Base-by-base conservation (phyloP, 768 basidiomycete genomes). In the Suillus tomentosus region DNA sequence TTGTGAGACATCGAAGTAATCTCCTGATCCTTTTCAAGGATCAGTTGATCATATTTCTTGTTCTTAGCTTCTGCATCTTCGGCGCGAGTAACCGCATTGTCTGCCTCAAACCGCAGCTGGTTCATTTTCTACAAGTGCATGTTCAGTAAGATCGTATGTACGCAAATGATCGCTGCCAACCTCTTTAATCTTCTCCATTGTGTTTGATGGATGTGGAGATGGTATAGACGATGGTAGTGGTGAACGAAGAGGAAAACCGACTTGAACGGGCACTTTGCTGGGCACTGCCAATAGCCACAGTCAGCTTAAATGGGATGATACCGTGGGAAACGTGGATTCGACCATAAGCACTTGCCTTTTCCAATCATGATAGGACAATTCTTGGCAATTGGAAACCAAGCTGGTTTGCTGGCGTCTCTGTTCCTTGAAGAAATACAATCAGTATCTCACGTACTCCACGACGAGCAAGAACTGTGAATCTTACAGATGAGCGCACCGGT, bases 21-120 rank as follows among this genome's bases (percentile, higher is more conserved):
- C 69, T 90, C 88, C 76, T 99, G 95, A 1, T 98, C 96, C 72
- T 88, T 89, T 71, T 86, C 82, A 19, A 97, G 85, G 43, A 95
- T 71, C 27, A 75, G 66, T 73, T 94, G 93, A 71, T 95, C 88
- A 65, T 80, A 77, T 69, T 82, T 80, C 85, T 95, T 96, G 82
- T 85, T 87, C 82, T 92, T 89, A 4, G 79, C 81, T 76, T 99
- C 96, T 13, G 95, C 93, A 14, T 78, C 83, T 71, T 99, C 97
- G 39, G 96, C 97, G 62, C 97, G 92, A 31, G 78, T 74, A 62
- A 91, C 79, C 48, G 94, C 90, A 59, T 72, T 73, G 76, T 99
- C 97, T 61, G 94, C 95, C 81, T 99, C 96, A 43, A 75, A 73
- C 67, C 95, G 94, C 70, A 98, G 87, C 51, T 79, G 66, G 73